Evolutionary conservation across 768 basidiomycete species (phyloP).

Genomic region (Clathrus columnatus): DNA sequence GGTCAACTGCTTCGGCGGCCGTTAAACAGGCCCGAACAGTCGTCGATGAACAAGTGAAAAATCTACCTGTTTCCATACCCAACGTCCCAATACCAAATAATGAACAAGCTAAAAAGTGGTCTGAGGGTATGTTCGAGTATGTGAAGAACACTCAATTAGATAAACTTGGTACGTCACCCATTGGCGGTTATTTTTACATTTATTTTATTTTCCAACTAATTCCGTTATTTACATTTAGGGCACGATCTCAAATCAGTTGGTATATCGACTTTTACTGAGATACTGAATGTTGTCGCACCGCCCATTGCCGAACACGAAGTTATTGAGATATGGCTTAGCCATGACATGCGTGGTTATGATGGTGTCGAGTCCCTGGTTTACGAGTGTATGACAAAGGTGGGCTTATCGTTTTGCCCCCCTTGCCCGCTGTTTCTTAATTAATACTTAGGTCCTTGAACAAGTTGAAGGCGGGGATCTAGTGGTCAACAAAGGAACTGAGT

Average conservation of each 20-base stretch:
- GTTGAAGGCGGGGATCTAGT: slow-evolving; percentile 87
- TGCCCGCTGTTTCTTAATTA: background rate
- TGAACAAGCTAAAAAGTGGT: slow-evolving; percentile 83
- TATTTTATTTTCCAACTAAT: background rate
- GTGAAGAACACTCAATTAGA: slow-evolving; percentile 87
- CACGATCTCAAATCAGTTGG: slow-evolving; percentile 86
- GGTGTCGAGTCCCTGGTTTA: slow-evolving; percentile 94
- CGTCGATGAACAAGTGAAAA: slow-evolving; percentile 91
- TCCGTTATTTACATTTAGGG: slow-evolving; percentile 36
- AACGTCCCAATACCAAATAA: slow-evolving; percentile 36
- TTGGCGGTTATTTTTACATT: no score
- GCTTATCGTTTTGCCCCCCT: background rate
- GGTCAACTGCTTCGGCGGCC: slow-evolving; percentile 78
- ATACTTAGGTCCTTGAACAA: slow-evolving; percentile 77
- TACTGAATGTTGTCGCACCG: slow-evolving; percentile 94
- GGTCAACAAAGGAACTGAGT: slow-evolving; percentile 76
- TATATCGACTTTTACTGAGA: slow-evolving; percentile 80
- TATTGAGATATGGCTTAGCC: slow-evolving; percentile 89
- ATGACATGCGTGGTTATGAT: slow-evolving; percentile 95
- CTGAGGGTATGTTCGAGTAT: slow-evolving; percentile 76
- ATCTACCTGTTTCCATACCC: slow-evolving; percentile 38
- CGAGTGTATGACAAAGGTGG: slow-evolving; percentile 69
- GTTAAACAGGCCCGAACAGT: slow-evolving; percentile 80
- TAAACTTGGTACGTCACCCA: slow-evolving; percentile 57
- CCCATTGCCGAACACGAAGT: slow-evolving; percentile 98